Evolutionary conservation across 441 rosid genomes (phyloP), one percentile per base, ranked within the genome.

Genomic region (Eutrema salsugineum): DNA sequence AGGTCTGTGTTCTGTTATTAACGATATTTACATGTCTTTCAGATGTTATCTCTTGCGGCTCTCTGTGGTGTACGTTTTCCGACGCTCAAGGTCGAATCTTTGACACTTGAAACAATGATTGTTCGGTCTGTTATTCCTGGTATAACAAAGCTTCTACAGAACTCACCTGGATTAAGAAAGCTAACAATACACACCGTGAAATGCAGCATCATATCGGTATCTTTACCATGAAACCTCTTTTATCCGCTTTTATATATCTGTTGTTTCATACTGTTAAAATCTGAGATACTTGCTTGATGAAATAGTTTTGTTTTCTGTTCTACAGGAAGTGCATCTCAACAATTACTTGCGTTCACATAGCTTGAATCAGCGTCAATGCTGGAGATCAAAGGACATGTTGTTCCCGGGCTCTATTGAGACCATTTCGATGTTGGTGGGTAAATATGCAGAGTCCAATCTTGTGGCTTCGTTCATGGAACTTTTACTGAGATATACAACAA

Each of bases 171-270:
- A 10, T 48, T 70, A 42, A 40, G 43, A 9, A 76, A 63, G 42
- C 44, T 76, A 8, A 63, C 75, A 36, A 14, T 70, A 30, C 74
- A 63, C 47, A 70, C 71, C 66, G 57, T 70, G 36, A 70, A 63
- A 48, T 70, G 79, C 43, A 76, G 71, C 62, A 64, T 68, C 50
- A 70, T 76, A 22, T 58, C 79, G 63, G 79, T 76, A 69, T 9
- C 10, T 38, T 73, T 39, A 42, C 55, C 48, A 11, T 16, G 33
- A 12, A 30, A 36, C 11, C 54, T 33, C 35, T 32, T 67, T 42
- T 38, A 6, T 12, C 35, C 7, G 44, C 40, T 22, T 55, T 72
- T 57, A 17, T 44, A 28, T 39, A 39, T 60, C 4, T 3, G 27
- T 53, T 3, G 27, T 53, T 7, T 8, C 22, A 33, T 16, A 17